These are phyloP conservation scores for Pinus taeda DNA, from an alignment of 75 land plant species.

Conservation along the genomic window DNA sequence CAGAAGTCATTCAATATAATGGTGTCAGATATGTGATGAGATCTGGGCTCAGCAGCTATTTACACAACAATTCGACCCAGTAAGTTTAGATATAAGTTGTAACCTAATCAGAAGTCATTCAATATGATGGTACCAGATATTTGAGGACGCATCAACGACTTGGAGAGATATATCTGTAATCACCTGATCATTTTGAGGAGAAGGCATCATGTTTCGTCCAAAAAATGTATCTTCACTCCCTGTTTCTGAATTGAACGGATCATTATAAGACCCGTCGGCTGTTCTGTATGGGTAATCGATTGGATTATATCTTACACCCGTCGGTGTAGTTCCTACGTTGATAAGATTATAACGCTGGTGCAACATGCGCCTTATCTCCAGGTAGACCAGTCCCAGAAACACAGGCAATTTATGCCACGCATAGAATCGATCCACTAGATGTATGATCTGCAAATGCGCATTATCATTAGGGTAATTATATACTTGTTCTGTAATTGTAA, in stretches of 20 bases:
- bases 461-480: no score
- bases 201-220: constrained; percentile 52
- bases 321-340: constrained; percentile 26
- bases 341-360: constrained; percentile 53
- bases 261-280: constrained; percentile 37
- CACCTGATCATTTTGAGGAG: constrained; percentile 11
- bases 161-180: no score
- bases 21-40: no score
- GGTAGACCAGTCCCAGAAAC: constrained; percentile 37
- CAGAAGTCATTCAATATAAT: no score
- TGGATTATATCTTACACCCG: constrained; percentile 4
- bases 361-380: constrained; percentile 45
- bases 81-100: no score
- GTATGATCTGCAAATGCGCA: neutral
- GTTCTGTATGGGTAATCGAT: constrained; percentile 19
- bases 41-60: no score
- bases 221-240: constrained; percentile 42
- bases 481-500: no score
- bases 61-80: no score
- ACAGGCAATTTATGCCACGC: constrained; percentile 62
- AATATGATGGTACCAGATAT: no score
- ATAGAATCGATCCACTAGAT: constrained; percentile 33
- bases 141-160: no score
- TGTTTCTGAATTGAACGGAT: constrained; percentile 17
- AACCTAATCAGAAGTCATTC: no score